A percentile compares a stretch with the other conserved stretches of the same genome.
phyloP scores from a whole-genome alignment of 1,139 yeast species.

The Diutina scorzettiae region DNA sequence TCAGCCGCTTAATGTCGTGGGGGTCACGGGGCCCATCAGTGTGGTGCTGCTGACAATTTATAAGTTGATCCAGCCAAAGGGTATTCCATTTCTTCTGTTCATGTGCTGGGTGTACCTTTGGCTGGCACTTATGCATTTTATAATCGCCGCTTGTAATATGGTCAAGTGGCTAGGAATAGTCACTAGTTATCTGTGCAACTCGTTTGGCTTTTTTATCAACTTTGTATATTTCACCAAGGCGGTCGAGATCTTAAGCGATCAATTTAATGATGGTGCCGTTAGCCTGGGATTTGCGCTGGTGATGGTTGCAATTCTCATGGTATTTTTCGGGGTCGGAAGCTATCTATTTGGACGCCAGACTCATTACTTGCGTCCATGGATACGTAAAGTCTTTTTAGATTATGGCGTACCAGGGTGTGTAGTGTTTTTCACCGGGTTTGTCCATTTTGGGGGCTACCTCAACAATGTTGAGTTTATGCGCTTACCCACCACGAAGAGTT shows the following conservation, averaged over 20 bases:
- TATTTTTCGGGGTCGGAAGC: conserved; percentile 60
- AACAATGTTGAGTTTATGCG: conserved; percentile 36
- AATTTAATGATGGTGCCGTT: conserved; percentile 36
- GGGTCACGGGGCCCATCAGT: conserved; percentile 91
- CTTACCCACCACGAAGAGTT: conserved; percentile 64
- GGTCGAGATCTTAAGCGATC: conserved; percentile 63
- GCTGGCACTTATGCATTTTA: conserved; percentile 74
- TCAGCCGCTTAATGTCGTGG: conserved; percentile 92
- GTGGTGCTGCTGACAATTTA: conserved; percentile 89
- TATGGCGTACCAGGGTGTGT: conserved; percentile 79
- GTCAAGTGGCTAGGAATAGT: conserved; percentile 62
- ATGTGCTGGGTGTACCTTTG: conserved; percentile 95
- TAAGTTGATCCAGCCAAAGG: conserved; percentile 54
- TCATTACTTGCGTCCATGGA: conserved; percentile 43
- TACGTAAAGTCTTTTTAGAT: conserved; percentile 67
- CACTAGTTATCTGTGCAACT: conserved; percentile 80
- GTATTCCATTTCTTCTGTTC: conserved; percentile 73
- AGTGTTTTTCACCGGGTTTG: conserved; percentile 82
- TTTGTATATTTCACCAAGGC: conserved; percentile 89
- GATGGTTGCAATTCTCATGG: conserved; percentile 60
- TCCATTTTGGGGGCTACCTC: conserved; percentile 77
- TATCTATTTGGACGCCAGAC: conserved; percentile 48
- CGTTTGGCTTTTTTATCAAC: conserved; percentile 86
- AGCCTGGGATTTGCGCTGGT: conserved; percentile 69
- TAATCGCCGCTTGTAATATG: conserved; percentile 59